Percentiles rank a stretch among this genome's conserved stretches.
Conservation (phyloP, 129 eudicot genomes). For the carrot (Daucus carota) region DH1_v3.0 NC_030385.2:38916501-38917000, state of each 20-base stretch:
- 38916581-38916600: constrained; percentile 45
- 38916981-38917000: not conserved
- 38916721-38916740: constrained; percentile 67
- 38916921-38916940: not conserved
- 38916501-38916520: constrained; percentile 89
- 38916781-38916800: constrained; percentile 92
- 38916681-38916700: not conserved
- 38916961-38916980: not conserved
- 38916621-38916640: constrained; percentile 89
- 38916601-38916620: constrained; percentile 60
- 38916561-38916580: constrained; percentile 84
- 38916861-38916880: constrained; percentile 45
- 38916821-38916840: constrained; percentile 81
- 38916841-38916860: constrained; percentile 46
- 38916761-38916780: constrained; percentile 89
- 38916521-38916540: constrained; percentile 80
- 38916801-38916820: constrained; percentile 82
- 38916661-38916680: constrained; percentile 8
- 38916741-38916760: constrained; percentile 73
- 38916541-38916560: constrained; percentile 84
- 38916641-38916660: constrained; percentile 67
- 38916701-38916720: constrained; percentile 27
- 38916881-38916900: constrained; percentile 38
- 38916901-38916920: constrained; percentile 47
- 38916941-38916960: not conserved